A percentile compares a stretch with the other conserved stretches of the same genome.
Conservation (phyloP, 257 asterid species). For the Galeopsis tetrahit region DNA sequence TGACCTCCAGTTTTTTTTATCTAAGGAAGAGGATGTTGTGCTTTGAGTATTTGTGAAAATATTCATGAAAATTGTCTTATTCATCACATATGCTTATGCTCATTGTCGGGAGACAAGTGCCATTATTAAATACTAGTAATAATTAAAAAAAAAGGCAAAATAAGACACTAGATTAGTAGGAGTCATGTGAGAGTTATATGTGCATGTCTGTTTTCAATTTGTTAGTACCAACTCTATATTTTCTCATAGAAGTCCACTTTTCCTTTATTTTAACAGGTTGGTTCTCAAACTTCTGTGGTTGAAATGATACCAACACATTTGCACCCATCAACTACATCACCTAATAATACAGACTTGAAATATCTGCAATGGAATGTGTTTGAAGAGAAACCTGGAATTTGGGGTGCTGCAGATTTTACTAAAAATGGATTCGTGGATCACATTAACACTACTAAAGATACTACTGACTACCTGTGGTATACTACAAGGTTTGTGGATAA, state of each 20-base stretch:
- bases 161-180: slow-evolving; percentile 1
- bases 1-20: background rate
- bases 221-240: background rate
- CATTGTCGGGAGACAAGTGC: background rate
- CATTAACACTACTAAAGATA: slow-evolving; percentile 83
- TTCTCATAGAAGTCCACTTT: slow-evolving; percentile 29
- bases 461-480: slow-evolving; percentile 94
- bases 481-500: slow-evolving; percentile 64
- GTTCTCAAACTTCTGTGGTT: slow-evolving; percentile 67
- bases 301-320: slow-evolving; percentile 76
- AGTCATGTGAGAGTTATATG: background rate
- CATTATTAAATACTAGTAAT: background rate
- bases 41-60: slow-evolving; percentile 22
- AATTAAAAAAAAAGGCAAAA: background rate
- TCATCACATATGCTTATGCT: slow-evolving; percentile 20
- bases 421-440: slow-evolving; percentile 74
- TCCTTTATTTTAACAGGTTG: slow-evolving; percentile 53
- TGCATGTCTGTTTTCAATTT: slow-evolving; percentile 5
- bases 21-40: background rate
- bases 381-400: slow-evolving; percentile 67
- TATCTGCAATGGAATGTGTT: slow-evolving; percentile 78
- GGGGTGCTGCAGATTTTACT: slow-evolving; percentile 79
- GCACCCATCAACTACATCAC: slow-evolving; percentile 50
- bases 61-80: slow-evolving; percentile 11
- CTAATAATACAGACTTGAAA: slow-evolving; percentile 50